Conservation (phyloP, 257 asterid species). For the Solanum lycopersicoides region DNA sequence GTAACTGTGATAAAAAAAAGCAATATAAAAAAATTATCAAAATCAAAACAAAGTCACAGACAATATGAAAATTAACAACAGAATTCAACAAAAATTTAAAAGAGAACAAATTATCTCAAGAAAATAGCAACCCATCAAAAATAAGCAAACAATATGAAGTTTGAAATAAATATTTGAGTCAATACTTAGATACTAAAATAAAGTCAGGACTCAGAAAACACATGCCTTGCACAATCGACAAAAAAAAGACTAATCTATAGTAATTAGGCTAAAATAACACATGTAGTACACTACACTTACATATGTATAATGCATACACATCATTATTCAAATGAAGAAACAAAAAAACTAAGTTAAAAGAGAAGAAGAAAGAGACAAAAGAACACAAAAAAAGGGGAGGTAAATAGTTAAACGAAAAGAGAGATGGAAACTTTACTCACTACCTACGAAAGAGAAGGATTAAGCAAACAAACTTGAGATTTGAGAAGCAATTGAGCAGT, state of each 20-base stretch:
- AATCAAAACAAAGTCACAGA: not conserved
- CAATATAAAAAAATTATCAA: too few relatives aligned
- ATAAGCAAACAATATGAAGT: not conserved
- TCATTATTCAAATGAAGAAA: too few relatives aligned
- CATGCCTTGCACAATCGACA: not conserved
- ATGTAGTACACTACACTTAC: too few relatives aligned
- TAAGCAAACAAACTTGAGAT: too few relatives aligned
- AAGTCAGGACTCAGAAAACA: not conserved
- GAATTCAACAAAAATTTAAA: not conserved
- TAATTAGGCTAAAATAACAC: not conserved
- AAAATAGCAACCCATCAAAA: not conserved
- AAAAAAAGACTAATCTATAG: not conserved
- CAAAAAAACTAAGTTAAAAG: too few relatives aligned
- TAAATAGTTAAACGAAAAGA: too few relatives aligned
- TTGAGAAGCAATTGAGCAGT: not conserved
- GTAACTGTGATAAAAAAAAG: not conserved
- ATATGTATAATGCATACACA: too few relatives aligned
- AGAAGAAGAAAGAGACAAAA: too few relatives aligned
- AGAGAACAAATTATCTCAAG: not conserved
- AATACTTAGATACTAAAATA: not conserved
- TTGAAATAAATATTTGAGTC: not conserved
- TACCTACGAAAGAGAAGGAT: not conserved
- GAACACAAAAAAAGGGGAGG: too few relatives aligned
- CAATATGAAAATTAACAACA: not conserved
- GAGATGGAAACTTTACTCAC: too few relatives aligned